Conservation (phyloP, 1,284 basidiomycete genomes). For the Cryptococcus sp. region DNA sequence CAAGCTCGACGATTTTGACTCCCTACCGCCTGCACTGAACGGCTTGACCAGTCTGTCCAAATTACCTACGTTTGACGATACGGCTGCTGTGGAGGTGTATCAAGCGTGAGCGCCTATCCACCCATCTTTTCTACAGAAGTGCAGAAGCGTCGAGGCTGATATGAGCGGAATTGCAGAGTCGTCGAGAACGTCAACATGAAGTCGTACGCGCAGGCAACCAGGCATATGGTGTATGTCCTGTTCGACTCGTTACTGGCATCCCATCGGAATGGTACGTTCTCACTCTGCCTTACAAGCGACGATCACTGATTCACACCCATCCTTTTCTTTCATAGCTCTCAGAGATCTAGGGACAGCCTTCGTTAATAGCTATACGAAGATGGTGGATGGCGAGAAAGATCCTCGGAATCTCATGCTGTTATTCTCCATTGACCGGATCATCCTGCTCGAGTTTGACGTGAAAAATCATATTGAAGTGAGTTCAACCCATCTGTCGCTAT, state of each 20-base stretch:
- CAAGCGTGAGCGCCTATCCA: constrained; percentile 61
- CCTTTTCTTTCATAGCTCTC: constrained; percentile 58
- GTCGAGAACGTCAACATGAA: constrained; percentile 79
- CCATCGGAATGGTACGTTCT: constrained; percentile 66
- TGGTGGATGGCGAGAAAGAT: constrained; percentile 96
- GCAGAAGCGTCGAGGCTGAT: background rate
- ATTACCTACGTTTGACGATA: constrained; percentile 68
- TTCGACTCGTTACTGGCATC: constrained; percentile 76
- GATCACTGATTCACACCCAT: background rate
- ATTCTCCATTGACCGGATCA: constrained; percentile 81
- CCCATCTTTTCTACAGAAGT: background rate
- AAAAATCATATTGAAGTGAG: constrained; percentile 71
- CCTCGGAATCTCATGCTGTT: constrained; percentile 89
- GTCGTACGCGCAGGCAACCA: constrained; percentile 75
- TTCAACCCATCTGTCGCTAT: background rate
- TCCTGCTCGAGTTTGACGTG: constrained; percentile 86
- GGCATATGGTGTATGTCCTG: constrained; percentile 79
- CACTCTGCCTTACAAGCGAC: background rate
- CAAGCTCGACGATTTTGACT: constrained; percentile 83
- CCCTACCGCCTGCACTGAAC: constrained; percentile 72
- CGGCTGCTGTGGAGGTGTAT: constrained; percentile 68
- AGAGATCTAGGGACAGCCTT: constrained; percentile 71
- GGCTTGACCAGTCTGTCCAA: constrained; percentile 71
- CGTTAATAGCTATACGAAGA: constrained; percentile 70
- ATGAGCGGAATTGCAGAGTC: constrained; percentile 59